Conservation (phyloP, 1,139 yeast genomes). For the Suhomyces bokatorum region DNA sequence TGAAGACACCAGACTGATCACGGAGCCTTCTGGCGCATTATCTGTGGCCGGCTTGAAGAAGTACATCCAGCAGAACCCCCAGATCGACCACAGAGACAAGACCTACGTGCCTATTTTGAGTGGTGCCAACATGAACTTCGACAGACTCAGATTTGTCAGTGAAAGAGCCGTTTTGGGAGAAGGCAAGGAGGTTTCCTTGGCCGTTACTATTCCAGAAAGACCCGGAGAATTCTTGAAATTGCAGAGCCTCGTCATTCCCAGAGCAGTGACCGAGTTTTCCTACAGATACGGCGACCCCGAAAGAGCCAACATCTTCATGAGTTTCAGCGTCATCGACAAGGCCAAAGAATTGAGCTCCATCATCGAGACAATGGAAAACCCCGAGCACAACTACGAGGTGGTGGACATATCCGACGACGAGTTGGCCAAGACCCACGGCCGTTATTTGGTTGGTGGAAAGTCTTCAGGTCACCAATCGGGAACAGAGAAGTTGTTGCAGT, state of each 20-base stretch:
- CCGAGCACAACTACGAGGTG: conserved; percentile 57
- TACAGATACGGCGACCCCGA: conserved; percentile 66
- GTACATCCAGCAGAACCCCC: conserved; percentile 66
- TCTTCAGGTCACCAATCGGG: conserved; percentile 46
- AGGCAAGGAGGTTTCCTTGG: conserved; percentile 91
- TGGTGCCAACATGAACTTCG: conserved; percentile 98
- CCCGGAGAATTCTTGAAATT: conserved; percentile 87
- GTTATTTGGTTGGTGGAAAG: conserved; percentile 93
- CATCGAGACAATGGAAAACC: conserved; percentile 37
- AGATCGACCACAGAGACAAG: conserved; percentile 67
- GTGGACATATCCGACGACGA: conserved; percentile 88
- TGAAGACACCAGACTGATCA: conserved; percentile 90
- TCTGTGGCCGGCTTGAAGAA: conserved; percentile 93
- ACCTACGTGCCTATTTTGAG: conserved; percentile 84
- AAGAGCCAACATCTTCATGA: conserved; percentile 78
- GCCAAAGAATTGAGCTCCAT: conserved; percentile 51
- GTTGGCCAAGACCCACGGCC: conserved; percentile 92
- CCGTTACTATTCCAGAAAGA: conserved; percentile 84
- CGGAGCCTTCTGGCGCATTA: conserved; percentile 97
- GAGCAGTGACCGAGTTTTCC: conserved; percentile 90
- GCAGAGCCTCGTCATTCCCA: conserved; percentile 75
- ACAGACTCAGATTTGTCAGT: conserved; percentile 91
- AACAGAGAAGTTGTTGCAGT: conserved; percentile 75
- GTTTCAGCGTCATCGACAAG: conserved; percentile 80
- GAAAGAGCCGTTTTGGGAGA: conserved; percentile 98